These are phyloP conservation scores for Microbotryum intermedium DNA, from an alignment of 1,284 basidiomycete species.

Conservation along the genomic window DNA sequence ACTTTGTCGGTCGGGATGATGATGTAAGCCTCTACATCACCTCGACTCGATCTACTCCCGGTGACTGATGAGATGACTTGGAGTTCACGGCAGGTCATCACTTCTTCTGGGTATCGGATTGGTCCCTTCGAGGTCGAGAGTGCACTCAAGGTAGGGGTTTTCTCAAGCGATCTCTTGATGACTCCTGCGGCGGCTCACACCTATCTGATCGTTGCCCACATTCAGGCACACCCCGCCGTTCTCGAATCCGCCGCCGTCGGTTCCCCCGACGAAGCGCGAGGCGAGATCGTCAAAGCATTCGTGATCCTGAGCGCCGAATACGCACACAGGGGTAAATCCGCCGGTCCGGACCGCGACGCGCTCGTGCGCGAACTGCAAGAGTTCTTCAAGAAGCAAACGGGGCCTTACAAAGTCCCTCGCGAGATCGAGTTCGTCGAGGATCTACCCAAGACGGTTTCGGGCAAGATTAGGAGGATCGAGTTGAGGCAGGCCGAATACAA, in stretches of 20 bases:
- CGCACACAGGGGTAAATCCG: background rate
- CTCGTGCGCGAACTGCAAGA: constrained; percentile 20
- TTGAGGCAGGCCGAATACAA: constrained; percentile 21
- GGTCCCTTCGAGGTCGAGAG: constrained; percentile 29
- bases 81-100: constrained; percentile 15
- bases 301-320: constrained; percentile 19
- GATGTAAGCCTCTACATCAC: constrained; percentile 8
- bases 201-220: no score
- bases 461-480: constrained; percentile 24
- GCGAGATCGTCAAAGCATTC: constrained; percentile 28
- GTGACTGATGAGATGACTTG: no score
- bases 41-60: no score
- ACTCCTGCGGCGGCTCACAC: background rate
- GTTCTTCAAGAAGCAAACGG: constrained; percentile 15
- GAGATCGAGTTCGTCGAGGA: constrained; percentile 21
- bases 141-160: constrained; percentile 14
- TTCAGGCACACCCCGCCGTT: constrained; percentile 25
- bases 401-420: constrained; percentile 27
- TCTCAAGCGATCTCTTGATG: background rate
- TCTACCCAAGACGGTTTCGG: constrained; percentile 25
- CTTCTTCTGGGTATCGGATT: constrained; percentile 17
- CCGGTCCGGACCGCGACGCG: background rate
- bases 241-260: constrained; percentile 27
- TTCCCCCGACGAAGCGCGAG: constrained; percentile 17
- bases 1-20: constrained; percentile 25